These are phyloP conservation scores for Physcomitrellopsis africana DNA, from an alignment of 225 moss, liverwort and hornwort genomes.

Conservation along the genomic window DNA sequence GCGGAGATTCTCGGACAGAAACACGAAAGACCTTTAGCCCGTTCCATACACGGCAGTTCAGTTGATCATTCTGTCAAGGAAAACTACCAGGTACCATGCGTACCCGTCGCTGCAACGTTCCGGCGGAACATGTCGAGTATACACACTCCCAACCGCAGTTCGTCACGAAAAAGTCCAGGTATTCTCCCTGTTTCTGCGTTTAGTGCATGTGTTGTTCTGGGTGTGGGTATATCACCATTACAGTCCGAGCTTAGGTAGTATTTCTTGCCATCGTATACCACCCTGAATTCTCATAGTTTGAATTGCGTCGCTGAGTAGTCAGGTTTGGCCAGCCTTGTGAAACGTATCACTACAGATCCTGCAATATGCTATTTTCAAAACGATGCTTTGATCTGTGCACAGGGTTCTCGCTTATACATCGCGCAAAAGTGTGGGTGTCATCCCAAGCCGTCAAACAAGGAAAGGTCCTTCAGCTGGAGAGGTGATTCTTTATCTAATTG, in stretches of 20 bases:
- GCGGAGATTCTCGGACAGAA: not conserved
- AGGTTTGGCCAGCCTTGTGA: too few species aligned
- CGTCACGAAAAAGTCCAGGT: slow-evolving; percentile 35
- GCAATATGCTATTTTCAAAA: too few species aligned
- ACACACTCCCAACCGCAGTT: slow-evolving; percentile 21
- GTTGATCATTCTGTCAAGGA: slow-evolving; percentile 28
- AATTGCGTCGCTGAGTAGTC: too few species aligned
- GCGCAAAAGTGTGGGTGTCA: slow-evolving; percentile 42
- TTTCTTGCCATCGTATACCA: too few species aligned
- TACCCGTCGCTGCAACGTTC: slow-evolving; percentile 32
- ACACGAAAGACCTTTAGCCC: not conserved
- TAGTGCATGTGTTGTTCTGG: too few species aligned
- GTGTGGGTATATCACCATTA: too few species aligned
- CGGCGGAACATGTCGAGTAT: slow-evolving; percentile 33
- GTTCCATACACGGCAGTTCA: not conserved
- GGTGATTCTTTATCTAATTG: slow-evolving; percentile 17
- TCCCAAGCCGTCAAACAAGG: slow-evolving; percentile 32
- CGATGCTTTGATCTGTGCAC: not conserved
- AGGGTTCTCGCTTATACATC: slow-evolving; percentile 32
- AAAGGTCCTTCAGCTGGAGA: slow-evolving; percentile 20
- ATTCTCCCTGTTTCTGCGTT: not conserved
- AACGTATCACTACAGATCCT: too few species aligned
- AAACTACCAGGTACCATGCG: slow-evolving; percentile 28
- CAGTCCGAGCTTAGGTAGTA: too few species aligned
- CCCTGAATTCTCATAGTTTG: too few species aligned